phyloP scores from a whole-genome alignment of 2,329 filamentous ascomycete genomes.

The Arthrobotrys pseudoclavata region DNA sequence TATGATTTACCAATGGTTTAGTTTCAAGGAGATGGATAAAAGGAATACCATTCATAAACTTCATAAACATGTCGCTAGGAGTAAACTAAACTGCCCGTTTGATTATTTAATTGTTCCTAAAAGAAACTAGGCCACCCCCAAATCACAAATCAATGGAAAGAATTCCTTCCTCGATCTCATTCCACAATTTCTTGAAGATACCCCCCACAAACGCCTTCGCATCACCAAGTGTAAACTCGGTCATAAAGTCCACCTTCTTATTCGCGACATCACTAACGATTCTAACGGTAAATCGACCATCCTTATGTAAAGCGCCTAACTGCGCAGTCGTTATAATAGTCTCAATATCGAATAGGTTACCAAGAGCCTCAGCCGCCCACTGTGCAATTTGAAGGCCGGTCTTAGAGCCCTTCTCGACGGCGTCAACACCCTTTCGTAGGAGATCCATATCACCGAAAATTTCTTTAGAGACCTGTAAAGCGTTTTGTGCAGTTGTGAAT shows the following conservation, averaged over 20 bases:
- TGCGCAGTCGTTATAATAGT: slow-evolving; percentile 28
- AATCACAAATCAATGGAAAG: slow-evolving; percentile 32
- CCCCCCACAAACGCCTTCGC: slow-evolving; percentile 19
- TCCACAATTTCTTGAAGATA: slow-evolving; percentile 36
- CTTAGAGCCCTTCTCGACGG: slow-evolving; percentile 18
- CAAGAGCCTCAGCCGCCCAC: slow-evolving; percentile 17
- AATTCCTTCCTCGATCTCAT: slow-evolving; percentile 25
- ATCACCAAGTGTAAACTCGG: slow-evolving; percentile 23
- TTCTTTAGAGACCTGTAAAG: slow-evolving; percentile 15
- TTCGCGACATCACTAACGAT: slow-evolving; percentile 32
- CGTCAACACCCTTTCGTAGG: slow-evolving; percentile 15
- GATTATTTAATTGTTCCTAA: background rate
- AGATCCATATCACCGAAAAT: slow-evolving; percentile 22
- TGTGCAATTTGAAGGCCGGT: slow-evolving; percentile 17
- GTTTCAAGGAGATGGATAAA: background rate
- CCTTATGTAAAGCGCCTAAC: background rate
- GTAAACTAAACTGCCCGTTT: background rate
- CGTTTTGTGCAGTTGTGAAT: slow-evolving; percentile 8
- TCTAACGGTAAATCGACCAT: slow-evolving; percentile 23
- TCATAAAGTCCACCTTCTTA: slow-evolving; percentile 20
- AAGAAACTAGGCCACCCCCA: background rate
- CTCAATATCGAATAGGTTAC: slow-evolving; percentile 28
- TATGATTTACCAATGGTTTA: background rate
- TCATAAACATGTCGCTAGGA: background rate
- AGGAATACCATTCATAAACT: background rate